Conservation (phyloP, 2,329 filamentous ascomycete genomes). For the Paracoccidioides lutzii region DNA sequence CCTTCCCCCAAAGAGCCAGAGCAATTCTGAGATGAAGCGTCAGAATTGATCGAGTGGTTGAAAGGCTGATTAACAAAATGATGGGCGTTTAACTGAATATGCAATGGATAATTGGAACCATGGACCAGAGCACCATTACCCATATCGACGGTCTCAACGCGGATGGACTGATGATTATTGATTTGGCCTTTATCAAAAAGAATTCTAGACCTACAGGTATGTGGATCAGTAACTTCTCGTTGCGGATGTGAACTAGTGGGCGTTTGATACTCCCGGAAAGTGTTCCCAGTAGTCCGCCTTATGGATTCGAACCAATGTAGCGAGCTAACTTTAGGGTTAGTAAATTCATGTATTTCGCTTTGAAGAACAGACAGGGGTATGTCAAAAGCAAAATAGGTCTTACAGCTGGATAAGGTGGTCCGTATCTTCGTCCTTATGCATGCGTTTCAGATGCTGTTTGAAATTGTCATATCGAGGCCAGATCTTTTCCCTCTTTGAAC, state of each 20-base stretch:
- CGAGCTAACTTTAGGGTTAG: slow-evolving; percentile 16
- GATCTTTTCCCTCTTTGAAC: slow-evolving; percentile 49
- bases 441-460: slow-evolving; percentile 58
- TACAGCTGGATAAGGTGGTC: slow-evolving; percentile 22
- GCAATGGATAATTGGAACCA: not conserved
- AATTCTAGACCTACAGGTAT: not conserved
- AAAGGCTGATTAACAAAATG: not conserved
- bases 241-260: not conserved
- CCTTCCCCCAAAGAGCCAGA: not conserved
- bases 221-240: not conserved
- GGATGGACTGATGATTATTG: not conserved
- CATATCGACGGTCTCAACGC: not conserved
- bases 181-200: not conserved
- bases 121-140: not conserved
- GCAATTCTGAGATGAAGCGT: not conserved
- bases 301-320: slow-evolving; percentile 24
- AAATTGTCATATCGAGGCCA: slow-evolving; percentile 86
- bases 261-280: not conserved
- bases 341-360: slow-evolving; percentile 26
- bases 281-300: slow-evolving; percentile 5
- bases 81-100: not conserved
- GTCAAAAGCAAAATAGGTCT: slow-evolving; percentile 32
- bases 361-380: not conserved
- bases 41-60: not conserved
- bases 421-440: slow-evolving; percentile 44